Evolutionary conservation across 805 yeast genomes (phyloP), one percentile per base, ranked within the genome.

Genomic region (Candida ovalis): DNA sequence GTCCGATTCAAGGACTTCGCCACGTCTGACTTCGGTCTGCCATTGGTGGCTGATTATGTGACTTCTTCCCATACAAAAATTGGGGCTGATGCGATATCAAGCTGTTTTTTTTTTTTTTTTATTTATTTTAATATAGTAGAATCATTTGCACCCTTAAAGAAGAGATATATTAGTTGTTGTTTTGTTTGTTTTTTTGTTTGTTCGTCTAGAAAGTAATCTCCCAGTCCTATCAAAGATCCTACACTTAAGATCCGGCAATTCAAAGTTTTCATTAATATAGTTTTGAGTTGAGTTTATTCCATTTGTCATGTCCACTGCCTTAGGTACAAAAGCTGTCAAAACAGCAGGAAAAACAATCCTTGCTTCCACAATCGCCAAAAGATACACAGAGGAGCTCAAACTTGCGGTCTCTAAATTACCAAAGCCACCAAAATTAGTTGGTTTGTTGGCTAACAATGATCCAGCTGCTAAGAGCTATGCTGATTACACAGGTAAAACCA

Each of bases 391-490:
- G 40, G 98, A 94, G 64, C 78, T 94, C 46, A 72, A 74, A 17
- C 62, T 66, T 6, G 81, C 81, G 42, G 86, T 89, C 9, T 61
- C 71, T 22, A 55, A 68, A 18, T 70, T 90, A 30, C 69, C 62
- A 12, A 68, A 69, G 1, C 71, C 78, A 52, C 98, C 98, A 6
- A 78, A 77, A 55, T 72, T 94, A 36, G 97, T 92, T 30, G 99
- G 99, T 0, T 81, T 94, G 52, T 73, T 94, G 38, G 97, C 97
- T 15, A 94, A 94, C 66, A 74, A 76, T 15, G 99, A 94, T 59
- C 98, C 97, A 2, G 97, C 98, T 12, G 98, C 97, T 5, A 78
- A 78, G 60, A 86, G 86, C 86, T 94, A 94, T 66, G 98, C 99
- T 42, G 83, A 82, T 43, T 94, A 97, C 97, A 92, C 99, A 0